Percentiles rank a stretch among this genome's conserved stretches.
Evolutionary conservation across 768 basidiomycete species (phyloP).

Genomic region (Lyophyllum atratum): DNA sequence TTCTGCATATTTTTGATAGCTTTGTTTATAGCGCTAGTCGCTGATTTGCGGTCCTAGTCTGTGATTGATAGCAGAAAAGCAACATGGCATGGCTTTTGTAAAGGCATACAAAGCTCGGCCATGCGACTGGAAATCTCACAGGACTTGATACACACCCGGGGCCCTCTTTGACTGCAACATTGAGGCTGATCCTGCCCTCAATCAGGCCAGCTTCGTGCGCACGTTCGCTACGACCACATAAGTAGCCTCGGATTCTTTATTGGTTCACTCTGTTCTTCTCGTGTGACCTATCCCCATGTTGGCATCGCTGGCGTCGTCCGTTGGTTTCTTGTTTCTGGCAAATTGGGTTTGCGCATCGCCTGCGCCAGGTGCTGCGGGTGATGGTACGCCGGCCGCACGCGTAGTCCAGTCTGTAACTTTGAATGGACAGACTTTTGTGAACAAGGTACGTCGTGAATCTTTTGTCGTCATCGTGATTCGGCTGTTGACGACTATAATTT

Average conservation of each 20-base stretch:
- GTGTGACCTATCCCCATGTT: background rate
- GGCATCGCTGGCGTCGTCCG: background rate
- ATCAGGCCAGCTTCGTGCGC: background rate
- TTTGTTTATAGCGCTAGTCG: too few species aligned
- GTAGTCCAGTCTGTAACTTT: conserved; percentile 1
- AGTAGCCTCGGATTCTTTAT: too few species aligned
- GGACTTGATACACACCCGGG: too few species aligned
- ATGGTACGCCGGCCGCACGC: background rate
- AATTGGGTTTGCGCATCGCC: background rate
- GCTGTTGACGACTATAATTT: background rate
- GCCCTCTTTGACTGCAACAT: too few species aligned
- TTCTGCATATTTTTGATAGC: too few species aligned
- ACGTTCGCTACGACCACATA: background rate
- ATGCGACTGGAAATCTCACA: too few species aligned
- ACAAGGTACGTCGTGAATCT: conserved; percentile 3
- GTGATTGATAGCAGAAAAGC: too few species aligned
- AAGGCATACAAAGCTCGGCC: too few species aligned
- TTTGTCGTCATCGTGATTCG: background rate
- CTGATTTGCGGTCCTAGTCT: too few species aligned
- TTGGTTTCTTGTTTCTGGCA: conserved; percentile 5
- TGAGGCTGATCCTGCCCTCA: too few species aligned
- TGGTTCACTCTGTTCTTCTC: too few species aligned
- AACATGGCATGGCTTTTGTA: too few species aligned
- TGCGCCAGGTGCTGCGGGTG: background rate
- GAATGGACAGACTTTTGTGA: conserved; percentile 10